These are phyloP conservation scores for Grosmannia penicillata DNA, from an alignment of 2,329 filamentous ascomycete genomes.

Conservation along the genomic window DNA sequence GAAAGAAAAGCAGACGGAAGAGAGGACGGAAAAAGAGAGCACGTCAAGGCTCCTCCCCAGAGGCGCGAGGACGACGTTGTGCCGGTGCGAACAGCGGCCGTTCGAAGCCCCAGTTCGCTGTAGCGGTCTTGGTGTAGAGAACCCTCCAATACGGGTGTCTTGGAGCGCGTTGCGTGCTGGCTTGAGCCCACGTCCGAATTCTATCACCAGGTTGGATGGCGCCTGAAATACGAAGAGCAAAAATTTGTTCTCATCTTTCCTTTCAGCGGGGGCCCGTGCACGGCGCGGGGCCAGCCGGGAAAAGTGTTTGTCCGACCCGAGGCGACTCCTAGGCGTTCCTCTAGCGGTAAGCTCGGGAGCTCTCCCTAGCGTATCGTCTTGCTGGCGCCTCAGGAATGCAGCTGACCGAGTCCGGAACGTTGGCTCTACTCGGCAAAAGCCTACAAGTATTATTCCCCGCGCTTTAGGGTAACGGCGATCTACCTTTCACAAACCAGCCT, in stretches of 20 bases:
- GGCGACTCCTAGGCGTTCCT: neutral
- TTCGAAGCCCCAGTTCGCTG: slow-evolving; percentile 6
- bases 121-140: neutral
- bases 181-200: too few species aligned
- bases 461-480: too few species aligned
- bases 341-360: too few species aligned
- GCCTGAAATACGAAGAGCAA: neutral
- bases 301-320: neutral
- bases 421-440: too few species aligned
- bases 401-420: too few species aligned
- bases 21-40: slow-evolving; percentile 13
- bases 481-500: too few species aligned
- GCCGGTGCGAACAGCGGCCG: slow-evolving; percentile 9
- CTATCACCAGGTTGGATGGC: too few species aligned
- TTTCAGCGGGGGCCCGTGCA: neutral
- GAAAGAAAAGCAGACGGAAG: slow-evolving; percentile 36
- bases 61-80: slow-evolving; percentile 26
- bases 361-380: too few species aligned
- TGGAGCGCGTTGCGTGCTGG: too few species aligned
- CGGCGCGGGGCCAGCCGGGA: neutral
- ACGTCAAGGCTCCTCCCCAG: slow-evolving; percentile 11
- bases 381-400: too few species aligned
- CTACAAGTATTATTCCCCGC: too few species aligned
- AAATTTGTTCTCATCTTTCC: slow-evolving; percentile 1
- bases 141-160: too few species aligned